Evolutionary conservation across 768 basidiomycete species (phyloP).

Genomic region (Trametes sanguinea): DNA sequence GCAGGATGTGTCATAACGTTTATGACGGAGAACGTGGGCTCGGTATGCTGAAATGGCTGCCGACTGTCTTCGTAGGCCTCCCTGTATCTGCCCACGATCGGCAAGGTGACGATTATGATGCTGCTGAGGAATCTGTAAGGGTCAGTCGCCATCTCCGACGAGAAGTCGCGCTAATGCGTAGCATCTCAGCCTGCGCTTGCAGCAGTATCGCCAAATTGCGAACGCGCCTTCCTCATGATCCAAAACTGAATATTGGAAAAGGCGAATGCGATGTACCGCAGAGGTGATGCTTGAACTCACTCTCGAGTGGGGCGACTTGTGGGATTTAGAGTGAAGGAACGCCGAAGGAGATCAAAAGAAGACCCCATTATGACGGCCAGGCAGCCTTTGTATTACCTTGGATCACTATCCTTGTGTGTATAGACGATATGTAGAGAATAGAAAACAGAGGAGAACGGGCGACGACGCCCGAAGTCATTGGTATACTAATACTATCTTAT

Average conservation of each 20-base stretch:
- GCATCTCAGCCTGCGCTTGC: conserved; percentile 51
- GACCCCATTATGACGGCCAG: conserved; percentile 7
- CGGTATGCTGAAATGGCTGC: neutral
- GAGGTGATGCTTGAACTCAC: too few relatives aligned
- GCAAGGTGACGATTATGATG: conserved; percentile 97
- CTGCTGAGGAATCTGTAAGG: conserved; percentile 92
- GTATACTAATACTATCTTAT: neutral
- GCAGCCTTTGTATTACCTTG: conserved; percentile 16
- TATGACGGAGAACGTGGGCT: neutral
- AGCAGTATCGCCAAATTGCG: conserved; percentile 46
- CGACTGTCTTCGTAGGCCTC: conserved; percentile 64
- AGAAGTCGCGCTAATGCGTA: neutral
- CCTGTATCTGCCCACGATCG: conserved; percentile 94
- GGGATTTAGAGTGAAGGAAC: neutral
- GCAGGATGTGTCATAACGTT: conserved; percentile 21
- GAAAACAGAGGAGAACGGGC: conserved; percentile 1
- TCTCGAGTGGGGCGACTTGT: too few relatives aligned
- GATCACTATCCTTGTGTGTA: conserved; percentile 7
- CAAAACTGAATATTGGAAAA: too few relatives aligned
- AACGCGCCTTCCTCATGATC: conserved; percentile 13
- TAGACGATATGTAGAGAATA: conserved; percentile 11
- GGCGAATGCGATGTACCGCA: too few relatives aligned
- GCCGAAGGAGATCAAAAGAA: neutral
- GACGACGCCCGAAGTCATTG: neutral
- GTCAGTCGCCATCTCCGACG: neutral